Conservation (phyloP, 495 filamentous ascomycete species). For the Beverwykella pulmonaria region DNA sequence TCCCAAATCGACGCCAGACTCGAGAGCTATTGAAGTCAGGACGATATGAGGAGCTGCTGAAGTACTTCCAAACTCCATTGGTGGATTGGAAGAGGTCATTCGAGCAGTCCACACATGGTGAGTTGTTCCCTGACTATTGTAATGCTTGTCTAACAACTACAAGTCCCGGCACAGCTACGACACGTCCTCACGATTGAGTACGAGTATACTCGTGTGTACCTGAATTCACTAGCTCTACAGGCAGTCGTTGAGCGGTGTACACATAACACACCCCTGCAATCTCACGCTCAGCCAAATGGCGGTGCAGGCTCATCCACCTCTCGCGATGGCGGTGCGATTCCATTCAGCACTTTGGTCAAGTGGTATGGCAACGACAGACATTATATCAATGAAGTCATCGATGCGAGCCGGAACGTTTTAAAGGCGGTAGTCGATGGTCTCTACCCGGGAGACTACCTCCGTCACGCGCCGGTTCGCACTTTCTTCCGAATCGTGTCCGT, state of each 20-base stretch:
- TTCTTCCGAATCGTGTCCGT: slow-evolving; percentile 94
- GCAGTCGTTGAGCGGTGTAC: slow-evolving; percentile 94
- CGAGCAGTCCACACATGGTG: slow-evolving; percentile 53
- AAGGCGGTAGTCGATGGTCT: slow-evolving; percentile 81
- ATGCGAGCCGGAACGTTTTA: slow-evolving; percentile 81
- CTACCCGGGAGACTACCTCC: slow-evolving; percentile 78
- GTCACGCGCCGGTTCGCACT: slow-evolving; percentile 88
- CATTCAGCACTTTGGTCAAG: slow-evolving; percentile 58
- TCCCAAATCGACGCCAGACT: slow-evolving; percentile 80
- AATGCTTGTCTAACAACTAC: slow-evolving; percentile 35
- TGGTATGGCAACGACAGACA: slow-evolving; percentile 66
- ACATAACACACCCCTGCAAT: slow-evolving; percentile 52
- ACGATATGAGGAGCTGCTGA: slow-evolving; percentile 75
- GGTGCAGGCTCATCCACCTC: slow-evolving; percentile 12
- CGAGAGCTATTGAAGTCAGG: slow-evolving; percentile 83
- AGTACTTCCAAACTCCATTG: slow-evolving; percentile 76
- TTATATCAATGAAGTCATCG: slow-evolving; percentile 86
- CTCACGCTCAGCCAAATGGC: slow-evolving; percentile 37
- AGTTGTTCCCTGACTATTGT: slow-evolving; percentile 47
- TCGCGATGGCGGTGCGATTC: slow-evolving; percentile 49
- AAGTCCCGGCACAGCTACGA: slow-evolving; percentile 74
- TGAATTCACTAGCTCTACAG: slow-evolving; percentile 91
- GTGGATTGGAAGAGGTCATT: slow-evolving; percentile 74
- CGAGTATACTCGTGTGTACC: slow-evolving; percentile 62
- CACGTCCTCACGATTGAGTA: slow-evolving; percentile 78